These are phyloP conservation scores for Lentinula aciculospora DNA, from an alignment of 768 basidiomycete species.

Conservation along the genomic window DNA sequence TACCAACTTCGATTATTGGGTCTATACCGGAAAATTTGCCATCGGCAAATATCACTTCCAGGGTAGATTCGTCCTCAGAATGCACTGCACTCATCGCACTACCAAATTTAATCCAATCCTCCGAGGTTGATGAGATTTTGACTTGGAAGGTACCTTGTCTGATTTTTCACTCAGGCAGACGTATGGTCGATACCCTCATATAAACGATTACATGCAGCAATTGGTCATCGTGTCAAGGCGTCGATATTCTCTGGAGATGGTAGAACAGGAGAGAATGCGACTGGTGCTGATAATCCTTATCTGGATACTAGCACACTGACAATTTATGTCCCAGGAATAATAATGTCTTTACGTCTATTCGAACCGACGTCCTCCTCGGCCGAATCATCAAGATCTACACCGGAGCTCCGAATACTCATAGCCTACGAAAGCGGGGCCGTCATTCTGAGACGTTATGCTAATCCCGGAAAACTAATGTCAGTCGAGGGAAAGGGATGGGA, in stretches of 20 bases:
- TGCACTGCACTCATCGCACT: conserved; percentile 60
- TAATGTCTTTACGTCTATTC: conserved; percentile 84
- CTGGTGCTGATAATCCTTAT: conserved; percentile 34
- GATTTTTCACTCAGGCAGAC: conserved; percentile 56
- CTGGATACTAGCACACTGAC: background rate
- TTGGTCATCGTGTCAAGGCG: conserved; percentile 53
- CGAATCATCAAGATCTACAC: conserved; percentile 25
- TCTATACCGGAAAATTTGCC: background rate
- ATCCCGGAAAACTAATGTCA: conserved; percentile 36
- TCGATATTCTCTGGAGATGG: conserved; percentile 36
- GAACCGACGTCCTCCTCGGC: conserved; percentile 17
- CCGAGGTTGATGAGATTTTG: conserved; percentile 40
- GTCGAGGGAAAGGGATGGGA: conserved; percentile 76
- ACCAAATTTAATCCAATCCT: conserved; percentile 87
- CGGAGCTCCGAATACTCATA: conserved; percentile 55
- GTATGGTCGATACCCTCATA: conserved; percentile 74
- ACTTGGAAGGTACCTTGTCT: background rate
- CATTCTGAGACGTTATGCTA: conserved; percentile 50
- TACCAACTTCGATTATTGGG: conserved; percentile 18
- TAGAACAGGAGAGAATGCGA: conserved; percentile 41
- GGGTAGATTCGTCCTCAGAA: background rate
- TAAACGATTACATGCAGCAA: conserved; percentile 75
- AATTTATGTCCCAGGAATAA: conserved; percentile 52
- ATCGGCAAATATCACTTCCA: background rate
- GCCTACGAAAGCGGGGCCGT: conserved; percentile 90